Percentiles rank a stretch among this genome's conserved stretches.
These are phyloP conservation scores for Phytophthora pini DNA, from an alignment of 352 stramenopile genomes.

Conservation along the genomic window DNA sequence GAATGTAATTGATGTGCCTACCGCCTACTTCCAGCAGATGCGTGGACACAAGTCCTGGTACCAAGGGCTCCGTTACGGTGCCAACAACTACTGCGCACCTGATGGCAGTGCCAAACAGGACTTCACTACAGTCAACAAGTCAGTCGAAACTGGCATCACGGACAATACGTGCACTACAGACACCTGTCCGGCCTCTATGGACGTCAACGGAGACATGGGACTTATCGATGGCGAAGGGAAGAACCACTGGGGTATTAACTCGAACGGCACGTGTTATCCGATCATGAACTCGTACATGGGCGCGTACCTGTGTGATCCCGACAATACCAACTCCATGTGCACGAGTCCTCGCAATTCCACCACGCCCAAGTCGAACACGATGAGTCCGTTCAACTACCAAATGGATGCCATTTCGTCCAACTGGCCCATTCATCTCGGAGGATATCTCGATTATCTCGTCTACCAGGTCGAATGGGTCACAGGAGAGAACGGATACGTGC, in stretches of 20 bases:
- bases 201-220: conserved; percentile 49
- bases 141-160: conserved; percentile 36
- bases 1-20: conserved; percentile 57
- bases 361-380: conserved; percentile 55
- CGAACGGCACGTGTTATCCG: conserved; percentile 66
- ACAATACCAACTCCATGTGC: conserved; percentile 54
- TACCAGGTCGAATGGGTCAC: conserved; percentile 84
- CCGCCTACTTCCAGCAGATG: conserved; percentile 40
- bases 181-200: conserved; percentile 47
- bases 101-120: conserved; percentile 32
- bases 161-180: conserved; percentile 48
- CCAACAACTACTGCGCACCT: conserved; percentile 51
- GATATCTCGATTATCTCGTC: conserved; percentile 61
- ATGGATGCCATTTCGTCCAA: conserved; percentile 84
- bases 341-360: conserved; percentile 39
- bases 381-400: conserved; percentile 77
- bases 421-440: conserved; percentile 66
- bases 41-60: conserved; percentile 65
- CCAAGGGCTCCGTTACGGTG: conserved; percentile 56
- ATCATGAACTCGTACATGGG: conserved; percentile 77
- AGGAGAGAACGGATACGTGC: conserved; percentile 64
- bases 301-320: conserved; percentile 61
- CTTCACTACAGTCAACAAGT: conserved; percentile 36
- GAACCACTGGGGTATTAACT: conserved; percentile 68
- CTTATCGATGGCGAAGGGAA: conserved; percentile 43